Base-by-base conservation (phyloP, 371 early-diverging fungal species). In the Apophysomyces ossiformis region DNA sequence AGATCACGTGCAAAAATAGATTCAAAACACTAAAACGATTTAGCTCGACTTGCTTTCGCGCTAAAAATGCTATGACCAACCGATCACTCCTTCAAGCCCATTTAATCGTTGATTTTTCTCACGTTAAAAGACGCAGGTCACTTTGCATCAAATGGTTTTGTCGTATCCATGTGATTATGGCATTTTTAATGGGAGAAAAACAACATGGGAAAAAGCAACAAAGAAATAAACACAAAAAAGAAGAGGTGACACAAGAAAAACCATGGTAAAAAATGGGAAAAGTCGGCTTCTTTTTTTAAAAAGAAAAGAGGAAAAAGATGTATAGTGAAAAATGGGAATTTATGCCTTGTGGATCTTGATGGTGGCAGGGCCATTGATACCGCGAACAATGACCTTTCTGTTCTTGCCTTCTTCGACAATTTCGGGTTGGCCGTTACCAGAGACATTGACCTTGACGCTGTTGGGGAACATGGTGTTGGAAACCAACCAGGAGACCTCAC, bases 381-480 rank as follows among this genome's bases (percentile, higher is more conserved):
- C 21, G 21, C 54, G 54, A 16, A 50, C 9, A 26, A 50, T 50
- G 21, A 50, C 54, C 32, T 63, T 59, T 45, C 61, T 44, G 26
- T 65, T 65, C 13, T 66, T 62, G 5, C 63, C 65, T 41, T 60
- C 66, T 15, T 67, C 57, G 8, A 57, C 35, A 37, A 70, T 65
- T 57, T 70, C 72, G 35, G 45, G 36, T 18, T 58, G 36, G 7
- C 45, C 67, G 2, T 26, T 60, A 13, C 75, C 77, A 7, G 57
- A 39, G n/a, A 71, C 59, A 43, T 61, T 60, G 7, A 76, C 72
- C 37, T 78, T 71, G 69, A 80, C 61, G 36, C 79, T 79, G 12
- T 75, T 69, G 57, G 77, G 73, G 59, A 73, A 80, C 81, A 83
- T 77, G 36, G 70, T 65, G n/a, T 65, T 45, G 9, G 71, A 75